Evolutionary conservation across 345 rosid species (phyloP).

Genomic region (Bruguiera gymnorhiza): DNA sequence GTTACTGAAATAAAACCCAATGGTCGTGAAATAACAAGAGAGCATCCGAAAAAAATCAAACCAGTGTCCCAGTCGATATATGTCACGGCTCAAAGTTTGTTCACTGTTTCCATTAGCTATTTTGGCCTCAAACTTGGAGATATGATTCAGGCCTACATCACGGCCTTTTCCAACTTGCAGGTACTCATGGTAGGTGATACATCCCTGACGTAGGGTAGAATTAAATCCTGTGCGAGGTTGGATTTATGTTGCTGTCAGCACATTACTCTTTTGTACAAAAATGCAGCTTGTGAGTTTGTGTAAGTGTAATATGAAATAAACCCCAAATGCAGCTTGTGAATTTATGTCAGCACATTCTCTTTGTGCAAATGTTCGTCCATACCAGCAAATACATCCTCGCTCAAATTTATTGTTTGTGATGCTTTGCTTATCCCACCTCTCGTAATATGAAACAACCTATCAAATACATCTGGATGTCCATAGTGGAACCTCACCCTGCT

Average conservation of each 20-base stretch:
- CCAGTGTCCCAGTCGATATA: conserved; percentile 73
- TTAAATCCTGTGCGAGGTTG: conserved; percentile 60
- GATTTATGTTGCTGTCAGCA: conserved; percentile 18
- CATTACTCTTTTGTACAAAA: conserved; percentile 6
- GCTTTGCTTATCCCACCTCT: conserved; percentile 99
- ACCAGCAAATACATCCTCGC: conserved; percentile 96
- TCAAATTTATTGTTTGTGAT: conserved; percentile 85
- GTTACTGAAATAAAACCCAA: conserved; percentile 89
- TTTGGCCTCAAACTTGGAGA: conserved; percentile 96
- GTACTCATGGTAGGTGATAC: conserved; percentile 80
- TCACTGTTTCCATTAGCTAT: conserved; percentile 97
- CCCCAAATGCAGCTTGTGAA: conserved; percentile 7
- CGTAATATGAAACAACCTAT: conserved; percentile 87
- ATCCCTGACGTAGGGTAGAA: conserved; percentile 74
- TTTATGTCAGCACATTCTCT: not conserved
- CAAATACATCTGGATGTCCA: conserved; percentile 96
- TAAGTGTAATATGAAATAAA: no score
- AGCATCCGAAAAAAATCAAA: conserved; percentile 97
- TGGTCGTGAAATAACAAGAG: conserved; percentile 93
- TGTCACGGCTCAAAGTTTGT: conserved; percentile 89
- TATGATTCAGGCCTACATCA: conserved; percentile 93
- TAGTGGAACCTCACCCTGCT: conserved; percentile 92
- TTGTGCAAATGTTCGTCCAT: conserved; percentile 6
- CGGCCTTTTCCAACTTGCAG: conserved; percentile 98
- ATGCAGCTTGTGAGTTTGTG: conserved; percentile 13